Evolutionary conservation across 257 asterid genomes (phyloP), one percentile per base, ranked within the genome.

Genomic region (Scutellaria barbata): DNA sequence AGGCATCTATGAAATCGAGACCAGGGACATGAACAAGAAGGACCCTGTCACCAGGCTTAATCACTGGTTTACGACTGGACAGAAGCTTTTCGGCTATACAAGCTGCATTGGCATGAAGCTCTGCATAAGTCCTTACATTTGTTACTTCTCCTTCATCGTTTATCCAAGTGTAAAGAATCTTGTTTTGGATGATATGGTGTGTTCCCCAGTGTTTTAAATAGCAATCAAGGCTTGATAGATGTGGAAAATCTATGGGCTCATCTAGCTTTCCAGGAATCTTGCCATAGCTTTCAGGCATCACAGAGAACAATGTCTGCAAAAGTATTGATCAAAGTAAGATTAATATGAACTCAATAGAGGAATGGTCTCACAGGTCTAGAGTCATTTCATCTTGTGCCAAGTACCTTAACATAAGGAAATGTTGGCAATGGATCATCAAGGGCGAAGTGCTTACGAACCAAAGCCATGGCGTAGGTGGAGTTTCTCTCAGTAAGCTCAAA

Each of bases 401-500:
- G 78, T 84, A 90, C 97, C 97, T 90, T 90, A 41, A 88, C 84
- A 4, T 90, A 88, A 55, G 97, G 94, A 64, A 85, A 80, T 69
- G 68, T 77, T 5, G 92, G 97, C 30, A 78, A 57, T 37, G 91
- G 76, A 59, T 79, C 89, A 50, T 85, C 81, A 69, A 70, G 69
- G 8, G 84, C 89, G 16, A 90, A 88, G 80, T 86, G 95, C 72
- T 75, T 86, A 46, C 82, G 47, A 53, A 85, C 77, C 77, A 90
- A 82, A 48, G 85, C 79, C 81, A 86, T 86, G 8, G 97, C 79
- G 17, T 90, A 90, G 20, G 95, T 68, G 46, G 97, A 90, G 68
- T 90, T 90, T 71, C 97, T 86, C 78, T 90, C 97, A 0, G 97
- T 90, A n/a, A 90, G 88, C 82, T 90, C 97, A 84, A 90, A 90